Evolutionary conservation across 1,284 basidiomycete species (phyloP).

Genomic region (Xanthoconium separans): DNA sequence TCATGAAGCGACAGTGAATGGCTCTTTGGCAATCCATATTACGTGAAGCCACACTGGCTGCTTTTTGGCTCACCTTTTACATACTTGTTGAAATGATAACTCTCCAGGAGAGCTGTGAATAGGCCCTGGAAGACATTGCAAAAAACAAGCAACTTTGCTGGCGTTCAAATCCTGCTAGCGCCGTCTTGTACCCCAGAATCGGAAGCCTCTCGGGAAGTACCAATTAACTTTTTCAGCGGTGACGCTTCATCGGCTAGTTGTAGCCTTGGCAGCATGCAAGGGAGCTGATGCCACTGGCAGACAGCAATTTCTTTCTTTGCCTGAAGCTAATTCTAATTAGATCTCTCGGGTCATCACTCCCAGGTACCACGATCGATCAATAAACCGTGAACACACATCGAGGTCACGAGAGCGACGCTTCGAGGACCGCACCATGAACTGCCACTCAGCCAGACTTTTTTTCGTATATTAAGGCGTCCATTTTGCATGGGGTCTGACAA

Average conservation of each 20-base stretch:
- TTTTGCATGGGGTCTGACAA: conserved; percentile 3
- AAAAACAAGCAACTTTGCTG: conserved; percentile 2
- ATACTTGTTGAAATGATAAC: conserved; percentile 16
- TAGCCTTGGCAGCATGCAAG: conserved; percentile 14
- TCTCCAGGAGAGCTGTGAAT: conserved; percentile 1
- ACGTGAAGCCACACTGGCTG: conserved; percentile 26
- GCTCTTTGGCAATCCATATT: conserved; percentile 20
- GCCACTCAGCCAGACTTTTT: neutral
- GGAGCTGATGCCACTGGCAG: neutral
- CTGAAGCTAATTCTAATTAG: conserved; percentile 11
- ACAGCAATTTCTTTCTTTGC: too few relatives aligned
- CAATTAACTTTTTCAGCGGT: conserved; percentile 29
- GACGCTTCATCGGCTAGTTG: conserved; percentile 23
- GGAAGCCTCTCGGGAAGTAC: conserved; percentile 24
- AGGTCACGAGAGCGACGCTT: conserved; percentile 44
- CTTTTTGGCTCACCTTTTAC: conserved; percentile 20
- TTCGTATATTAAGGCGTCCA: conserved; percentile 32
- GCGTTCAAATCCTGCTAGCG: neutral
- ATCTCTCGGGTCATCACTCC: conserved; percentile 18
- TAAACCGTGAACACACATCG: conserved; percentile 42
- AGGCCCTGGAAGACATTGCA: conserved; percentile 4
- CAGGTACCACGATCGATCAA: conserved; percentile 42
- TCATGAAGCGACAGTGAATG: conserved; percentile 36
- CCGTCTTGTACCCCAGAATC: conserved; percentile 8
- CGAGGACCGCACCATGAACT: conserved; percentile 7